Evolutionary conservation across 2,329 filamentous ascomycete species (phyloP).

Genomic region (Fusarium lateritium): DNA sequence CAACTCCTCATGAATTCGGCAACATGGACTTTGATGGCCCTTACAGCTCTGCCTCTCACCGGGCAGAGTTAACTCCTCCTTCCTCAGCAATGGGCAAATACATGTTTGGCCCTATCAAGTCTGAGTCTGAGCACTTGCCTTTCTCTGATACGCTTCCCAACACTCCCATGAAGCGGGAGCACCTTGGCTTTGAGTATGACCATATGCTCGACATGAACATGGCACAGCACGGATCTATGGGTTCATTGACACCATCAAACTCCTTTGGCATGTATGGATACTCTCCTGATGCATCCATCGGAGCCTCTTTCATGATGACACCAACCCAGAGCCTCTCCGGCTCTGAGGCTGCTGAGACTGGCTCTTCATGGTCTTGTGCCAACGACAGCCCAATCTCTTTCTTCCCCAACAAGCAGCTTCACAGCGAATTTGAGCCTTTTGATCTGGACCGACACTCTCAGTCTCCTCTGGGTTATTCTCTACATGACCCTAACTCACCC

Average conservation of each 20-base stretch:
- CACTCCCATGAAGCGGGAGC: slow-evolving; percentile 57
- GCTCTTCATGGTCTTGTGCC: slow-evolving; percentile 58
- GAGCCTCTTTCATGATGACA: slow-evolving; percentile 58
- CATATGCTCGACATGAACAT: slow-evolving; percentile 58
- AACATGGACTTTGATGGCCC: slow-evolving; percentile 57
- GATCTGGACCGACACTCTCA: slow-evolving; percentile 57
- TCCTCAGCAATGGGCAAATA: slow-evolving; percentile 53
- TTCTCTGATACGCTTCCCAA: slow-evolving; percentile 53
- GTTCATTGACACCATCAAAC: slow-evolving; percentile 57
- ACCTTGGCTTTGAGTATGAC: slow-evolving; percentile 57
- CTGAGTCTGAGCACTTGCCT: slow-evolving; percentile 53
- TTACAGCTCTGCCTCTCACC: slow-evolving; percentile 48
- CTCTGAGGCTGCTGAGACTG: slow-evolving; percentile 57
- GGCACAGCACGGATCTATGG: slow-evolving; percentile 53
- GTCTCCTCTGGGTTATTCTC: slow-evolving; percentile 53
- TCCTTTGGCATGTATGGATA: slow-evolving; percentile 55
- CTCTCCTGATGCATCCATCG: slow-evolving; percentile 54
- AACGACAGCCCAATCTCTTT: slow-evolving; percentile 60
- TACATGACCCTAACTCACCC: slow-evolving; percentile 54
- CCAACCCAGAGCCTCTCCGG: slow-evolving; percentile 58
- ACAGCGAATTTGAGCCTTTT: slow-evolving; percentile 52
- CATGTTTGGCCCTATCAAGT: slow-evolving; percentile 55
- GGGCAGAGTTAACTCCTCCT: slow-evolving; percentile 56
- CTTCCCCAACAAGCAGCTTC: slow-evolving; percentile 55
- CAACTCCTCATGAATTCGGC: slow-evolving; percentile 58